These are phyloP conservation scores for Hibiscus syriacus DNA, from an alignment of 345 rosid species.

Conservation along the genomic window DNA sequence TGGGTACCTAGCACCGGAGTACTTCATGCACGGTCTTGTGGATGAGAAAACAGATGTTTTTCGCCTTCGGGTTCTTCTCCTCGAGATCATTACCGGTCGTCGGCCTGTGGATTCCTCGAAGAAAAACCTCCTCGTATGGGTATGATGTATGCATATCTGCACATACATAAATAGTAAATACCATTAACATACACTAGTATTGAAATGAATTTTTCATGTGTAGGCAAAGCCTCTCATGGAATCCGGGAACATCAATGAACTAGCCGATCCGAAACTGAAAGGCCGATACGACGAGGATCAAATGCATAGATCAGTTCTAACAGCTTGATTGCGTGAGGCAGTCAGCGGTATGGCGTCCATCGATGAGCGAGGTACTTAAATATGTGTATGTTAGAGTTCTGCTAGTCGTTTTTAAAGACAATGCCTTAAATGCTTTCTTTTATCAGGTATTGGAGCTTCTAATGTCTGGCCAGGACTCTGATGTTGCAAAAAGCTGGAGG, in stretches of 20 bases:
- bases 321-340: constrained; percentile 86
- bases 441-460: constrained; percentile 67
- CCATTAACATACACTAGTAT: not conserved
- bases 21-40: constrained; percentile 88
- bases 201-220: not conserved
- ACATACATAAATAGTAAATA: not conserved
- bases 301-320: constrained; percentile 51
- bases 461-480: constrained; percentile 43
- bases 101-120: constrained; percentile 69
- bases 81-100: constrained; percentile 77
- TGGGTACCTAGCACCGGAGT: constrained; percentile 92
- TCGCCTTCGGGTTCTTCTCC: constrained; percentile 75
- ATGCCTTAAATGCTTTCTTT: not conserved
- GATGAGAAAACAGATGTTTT: constrained; percentile 92
- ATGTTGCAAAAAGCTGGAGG: constrained; percentile 55
- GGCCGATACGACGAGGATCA: constrained; percentile 57
- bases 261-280: constrained; percentile 59
- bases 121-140: constrained; percentile 83
- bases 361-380: constrained; percentile 63
- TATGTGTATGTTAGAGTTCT: not conserved
- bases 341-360: constrained; percentile 66
- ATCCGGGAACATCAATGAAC: constrained; percentile 43
- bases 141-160: constrained; percentile 13
- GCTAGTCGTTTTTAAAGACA: no score
- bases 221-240: constrained; percentile 90